Evolutionary conservation across 169 alveolate species (phyloP).

Genomic region (Eimeria sp.): DNA sequence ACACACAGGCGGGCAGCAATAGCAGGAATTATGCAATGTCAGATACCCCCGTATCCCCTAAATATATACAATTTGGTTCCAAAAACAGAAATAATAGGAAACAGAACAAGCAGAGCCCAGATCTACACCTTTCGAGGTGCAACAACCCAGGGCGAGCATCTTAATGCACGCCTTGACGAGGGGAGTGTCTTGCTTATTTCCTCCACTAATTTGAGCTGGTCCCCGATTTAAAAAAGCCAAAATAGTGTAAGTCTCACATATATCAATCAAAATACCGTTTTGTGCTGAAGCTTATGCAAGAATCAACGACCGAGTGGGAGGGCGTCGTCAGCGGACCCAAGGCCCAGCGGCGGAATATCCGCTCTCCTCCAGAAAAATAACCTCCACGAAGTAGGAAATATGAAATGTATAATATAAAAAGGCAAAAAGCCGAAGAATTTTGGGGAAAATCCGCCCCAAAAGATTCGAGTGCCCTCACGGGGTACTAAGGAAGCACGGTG

Average conservation of each 20-base stretch:
- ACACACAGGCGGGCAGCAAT: not conserved
- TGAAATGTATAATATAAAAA: not conserved
- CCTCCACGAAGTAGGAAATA: not conserved
- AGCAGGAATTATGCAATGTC: not conserved
- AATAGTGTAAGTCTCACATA: not conserved
- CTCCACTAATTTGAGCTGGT: not conserved
- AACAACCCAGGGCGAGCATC: conserved; percentile 33
- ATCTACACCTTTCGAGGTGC: conserved; percentile 2
- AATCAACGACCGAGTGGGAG: conserved; percentile 24
- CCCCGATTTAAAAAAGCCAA: not conserved
- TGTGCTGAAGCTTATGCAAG: conserved; percentile 4
- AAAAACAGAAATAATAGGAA: not conserved
- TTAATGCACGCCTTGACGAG: conserved; percentile 18
- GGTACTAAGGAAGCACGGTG: not conserved
- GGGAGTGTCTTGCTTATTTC: conserved; percentile 58
- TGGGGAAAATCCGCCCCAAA: not conserved
- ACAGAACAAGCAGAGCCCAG: not conserved
- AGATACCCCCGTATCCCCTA: not conserved
- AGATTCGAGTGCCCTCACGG: not conserved
- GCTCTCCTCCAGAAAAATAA: not conserved
- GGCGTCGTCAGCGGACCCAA: conserved; percentile 72
- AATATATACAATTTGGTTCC: not conserved
- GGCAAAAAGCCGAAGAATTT: not conserved
- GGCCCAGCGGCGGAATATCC: conserved; percentile 37
- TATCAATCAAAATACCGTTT: not conserved